Conservation (phyloP, 177 flowering plant species). For the Vitis hybrid region DNA sequence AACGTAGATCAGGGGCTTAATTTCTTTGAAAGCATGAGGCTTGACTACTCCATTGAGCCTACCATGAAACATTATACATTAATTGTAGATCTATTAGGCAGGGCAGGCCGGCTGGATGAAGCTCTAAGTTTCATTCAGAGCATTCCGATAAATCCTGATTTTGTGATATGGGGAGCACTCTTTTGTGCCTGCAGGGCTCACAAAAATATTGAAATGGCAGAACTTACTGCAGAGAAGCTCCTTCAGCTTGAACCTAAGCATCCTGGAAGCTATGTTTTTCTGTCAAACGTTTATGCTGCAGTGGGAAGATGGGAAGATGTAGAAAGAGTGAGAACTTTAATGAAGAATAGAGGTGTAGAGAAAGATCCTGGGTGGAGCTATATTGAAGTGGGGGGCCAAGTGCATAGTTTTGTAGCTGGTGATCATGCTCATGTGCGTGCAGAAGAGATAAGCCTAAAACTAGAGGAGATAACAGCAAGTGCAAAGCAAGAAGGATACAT, state of each 20-base stretch:
- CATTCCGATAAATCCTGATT: slow-evolving; percentile 54
- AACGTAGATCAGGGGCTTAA: slow-evolving; percentile 41
- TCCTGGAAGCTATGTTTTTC: slow-evolving; percentile 44
- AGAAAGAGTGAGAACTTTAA: slow-evolving; percentile 40
- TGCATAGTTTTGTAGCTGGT: slow-evolving; percentile 47
- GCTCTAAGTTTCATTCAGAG: slow-evolving; percentile 38
- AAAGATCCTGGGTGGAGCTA: slow-evolving; percentile 56
- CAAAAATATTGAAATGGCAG: slow-evolving; percentile 44
- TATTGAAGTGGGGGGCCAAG: slow-evolving; percentile 39
- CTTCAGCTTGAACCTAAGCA: slow-evolving; percentile 49
- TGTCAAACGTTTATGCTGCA: slow-evolving; percentile 49
- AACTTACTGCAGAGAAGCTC: slow-evolving; percentile 38
- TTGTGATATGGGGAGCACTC: slow-evolving; percentile 57
- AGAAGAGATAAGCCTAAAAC: slow-evolving; percentile 28
- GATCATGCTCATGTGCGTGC: slow-evolving; percentile 29
- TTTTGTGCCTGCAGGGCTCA: slow-evolving; percentile 58
- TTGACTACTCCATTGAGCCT: slow-evolving; percentile 46
- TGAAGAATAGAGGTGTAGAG: slow-evolving; percentile 34
- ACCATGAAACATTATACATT: slow-evolving; percentile 47
- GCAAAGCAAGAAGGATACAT: slow-evolving; percentile 39
- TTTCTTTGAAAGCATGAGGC: slow-evolving; percentile 43
- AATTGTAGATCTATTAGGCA: slow-evolving; percentile 48
- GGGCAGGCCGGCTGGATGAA: slow-evolving; percentile 48
- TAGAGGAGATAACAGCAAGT: slow-evolving; percentile 33
- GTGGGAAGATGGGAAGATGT: slow-evolving; percentile 51